These are phyloP conservation scores for Arbutus unedo DNA, from an alignment of 148 eudicot species.

Conservation along the genomic window DNA sequence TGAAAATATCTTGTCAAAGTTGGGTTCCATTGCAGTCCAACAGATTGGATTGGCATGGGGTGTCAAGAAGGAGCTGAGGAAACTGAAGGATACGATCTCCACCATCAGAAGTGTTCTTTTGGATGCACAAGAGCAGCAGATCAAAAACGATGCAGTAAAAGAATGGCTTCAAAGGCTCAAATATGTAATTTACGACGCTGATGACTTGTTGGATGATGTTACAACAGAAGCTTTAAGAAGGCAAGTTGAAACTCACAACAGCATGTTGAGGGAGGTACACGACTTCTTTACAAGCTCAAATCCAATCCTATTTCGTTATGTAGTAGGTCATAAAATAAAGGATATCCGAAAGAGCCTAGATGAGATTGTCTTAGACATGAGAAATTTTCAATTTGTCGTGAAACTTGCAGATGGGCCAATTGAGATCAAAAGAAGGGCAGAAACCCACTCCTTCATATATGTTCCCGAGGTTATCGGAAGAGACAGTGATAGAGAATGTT, in stretches of 20 bases:
- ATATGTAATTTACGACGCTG: slow-evolving; percentile 14
- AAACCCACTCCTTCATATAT: not conserved
- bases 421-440: not conserved
- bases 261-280: not conserved
- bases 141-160: not conserved
- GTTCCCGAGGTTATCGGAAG: slow-evolving; percentile 18
- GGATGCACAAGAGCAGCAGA: not conserved
- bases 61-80: not conserved
- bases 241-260: not conserved
- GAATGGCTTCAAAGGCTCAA: slow-evolving; percentile 18
- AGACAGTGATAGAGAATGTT: slow-evolving; percentile 16
- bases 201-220: not conserved
- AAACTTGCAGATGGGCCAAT: not conserved
- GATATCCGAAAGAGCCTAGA: slow-evolving; percentile 10
- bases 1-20: not conserved
- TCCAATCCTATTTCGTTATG: not conserved
- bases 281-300: slow-evolving; percentile 14
- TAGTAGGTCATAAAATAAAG: slow-evolving; percentile 11
- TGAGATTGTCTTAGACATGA: slow-evolving; percentile 10
- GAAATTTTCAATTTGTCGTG: slow-evolving; percentile 16
- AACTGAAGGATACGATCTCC: not conserved
- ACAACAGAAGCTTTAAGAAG: not conserved
- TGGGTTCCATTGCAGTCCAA: not conserved
- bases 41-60: slow-evolving; percentile 4
- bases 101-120: slow-evolving; percentile 13